Evolutionary conservation across 345 rosid species (phyloP).

Genomic region (Jatropha curcas): DNA sequence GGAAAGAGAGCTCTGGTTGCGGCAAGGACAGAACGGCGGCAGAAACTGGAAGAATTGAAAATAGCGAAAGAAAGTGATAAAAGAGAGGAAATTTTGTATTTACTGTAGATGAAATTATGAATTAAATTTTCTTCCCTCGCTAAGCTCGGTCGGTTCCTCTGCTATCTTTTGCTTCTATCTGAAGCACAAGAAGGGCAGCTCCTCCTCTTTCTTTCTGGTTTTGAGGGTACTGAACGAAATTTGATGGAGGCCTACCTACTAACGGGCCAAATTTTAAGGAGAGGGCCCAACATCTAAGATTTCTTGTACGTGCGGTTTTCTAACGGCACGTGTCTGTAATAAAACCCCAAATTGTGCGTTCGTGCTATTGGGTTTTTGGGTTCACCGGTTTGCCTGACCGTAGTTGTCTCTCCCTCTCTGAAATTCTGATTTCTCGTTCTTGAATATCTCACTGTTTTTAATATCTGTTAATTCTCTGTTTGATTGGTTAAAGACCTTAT

Average conservation of each 20-base stretch:
- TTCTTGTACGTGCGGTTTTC: constrained; percentile 7
- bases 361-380: constrained; percentile 17
- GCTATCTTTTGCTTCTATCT: neutral
- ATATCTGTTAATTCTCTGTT: neutral
- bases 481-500: neutral
- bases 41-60: neutral
- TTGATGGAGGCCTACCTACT: neutral
- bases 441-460: neutral
- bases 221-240: neutral
- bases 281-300: neutral
- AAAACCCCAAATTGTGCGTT: constrained; percentile 5
- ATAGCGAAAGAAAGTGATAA: no score
- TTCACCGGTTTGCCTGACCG: neutral
- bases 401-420: neutral
- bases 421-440: neutral
- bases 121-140: no score
- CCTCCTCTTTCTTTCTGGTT: neutral
- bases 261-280: neutral
- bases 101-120: no score
- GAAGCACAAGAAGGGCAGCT: neutral
- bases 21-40: neutral
- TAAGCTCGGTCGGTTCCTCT: neutral
- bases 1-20: neutral
- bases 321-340: constrained; percentile 8
- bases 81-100: no score